These are phyloP conservation scores for Primulina huaijiensis DNA, from an alignment of 257 asterid species.

Conservation along the genomic window DNA sequence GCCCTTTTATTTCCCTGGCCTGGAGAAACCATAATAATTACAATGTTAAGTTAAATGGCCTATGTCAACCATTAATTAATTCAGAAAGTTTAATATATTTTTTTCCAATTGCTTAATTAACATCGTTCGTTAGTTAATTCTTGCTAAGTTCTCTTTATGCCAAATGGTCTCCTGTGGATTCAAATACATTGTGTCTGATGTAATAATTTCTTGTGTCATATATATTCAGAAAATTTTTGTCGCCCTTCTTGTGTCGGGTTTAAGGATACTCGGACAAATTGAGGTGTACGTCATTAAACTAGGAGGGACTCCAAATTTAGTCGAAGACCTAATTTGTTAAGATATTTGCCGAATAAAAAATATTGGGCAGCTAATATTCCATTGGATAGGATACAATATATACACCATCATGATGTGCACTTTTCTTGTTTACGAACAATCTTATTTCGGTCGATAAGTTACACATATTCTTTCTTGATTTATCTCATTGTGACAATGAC, in stretches of 20 bases:
- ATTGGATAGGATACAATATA: slow-evolving; percentile 8
- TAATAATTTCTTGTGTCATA: neutral
- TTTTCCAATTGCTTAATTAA: neutral
- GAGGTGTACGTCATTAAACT: neutral
- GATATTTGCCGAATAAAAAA: neutral
- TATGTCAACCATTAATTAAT: too few species aligned
- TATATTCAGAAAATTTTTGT: neutral
- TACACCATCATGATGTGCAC: neutral
- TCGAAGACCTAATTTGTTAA: neutral
- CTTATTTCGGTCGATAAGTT: slow-evolving; percentile 10
- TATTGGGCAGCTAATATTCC: slow-evolving; percentile 15
- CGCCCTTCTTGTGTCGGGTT: slow-evolving; percentile 26
- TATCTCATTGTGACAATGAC: slow-evolving; percentile 8
- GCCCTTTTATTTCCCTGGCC: too few species aligned
- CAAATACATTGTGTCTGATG: neutral
- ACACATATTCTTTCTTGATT: slow-evolving; percentile 4
- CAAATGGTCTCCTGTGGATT: neutral
- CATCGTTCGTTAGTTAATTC: neutral
- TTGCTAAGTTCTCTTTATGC: neutral
- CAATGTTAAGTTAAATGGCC: too few species aligned
- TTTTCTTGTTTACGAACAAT: neutral
- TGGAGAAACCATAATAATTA: too few species aligned
- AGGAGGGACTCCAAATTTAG: too few species aligned
- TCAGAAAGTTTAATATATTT: too few species aligned
- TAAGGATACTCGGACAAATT: slow-evolving; percentile 22